phyloP scores from a whole-genome alignment of 75 land plant species.

The Cunninghamia lanceolata region DNA sequence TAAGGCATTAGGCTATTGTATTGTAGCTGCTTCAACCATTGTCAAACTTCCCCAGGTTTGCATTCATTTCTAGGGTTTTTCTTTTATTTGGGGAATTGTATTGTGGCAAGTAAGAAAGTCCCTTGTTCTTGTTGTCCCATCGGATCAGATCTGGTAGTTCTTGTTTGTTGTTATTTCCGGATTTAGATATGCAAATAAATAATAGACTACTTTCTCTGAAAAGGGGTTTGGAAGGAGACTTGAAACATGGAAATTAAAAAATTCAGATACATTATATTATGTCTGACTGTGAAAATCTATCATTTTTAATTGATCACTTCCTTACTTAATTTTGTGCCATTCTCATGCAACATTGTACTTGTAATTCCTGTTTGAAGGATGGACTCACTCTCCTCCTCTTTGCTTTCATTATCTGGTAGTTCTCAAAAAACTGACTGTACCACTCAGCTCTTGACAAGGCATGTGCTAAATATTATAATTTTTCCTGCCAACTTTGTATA shows the following conservation, averaged over 20 bases:
- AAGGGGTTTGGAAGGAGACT: too few relatives aligned
- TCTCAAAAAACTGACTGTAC: too few relatives aligned
- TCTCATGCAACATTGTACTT: too few relatives aligned
- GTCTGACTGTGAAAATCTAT: too few relatives aligned
- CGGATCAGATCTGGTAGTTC: neutral
- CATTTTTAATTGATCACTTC: too few relatives aligned
- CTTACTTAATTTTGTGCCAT: too few relatives aligned
- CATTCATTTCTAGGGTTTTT: neutral
- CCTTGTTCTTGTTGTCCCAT: neutral
- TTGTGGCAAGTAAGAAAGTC: neutral
- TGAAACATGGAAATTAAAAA: too few relatives aligned
- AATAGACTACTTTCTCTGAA: neutral
- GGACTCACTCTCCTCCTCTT: neutral
- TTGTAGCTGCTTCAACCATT: slow-evolving; percentile 82
- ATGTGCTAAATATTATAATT: neutral
- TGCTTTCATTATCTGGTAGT: neutral
- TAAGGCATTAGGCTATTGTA: slow-evolving; percentile 76
- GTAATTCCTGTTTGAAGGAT: neutral
- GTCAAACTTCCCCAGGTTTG: slow-evolving; percentile 88
- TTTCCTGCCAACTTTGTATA: neutral
- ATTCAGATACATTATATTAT: too few relatives aligned
- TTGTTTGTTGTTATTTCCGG: neutral
- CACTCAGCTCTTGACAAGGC: neutral
- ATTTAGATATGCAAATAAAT: neutral
- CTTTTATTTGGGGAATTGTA: neutral